Evolutionary conservation across 257 asterid species (phyloP), one percentile per base, ranked within the genome.

Genomic region (Eucommia ulmoides): DNA sequence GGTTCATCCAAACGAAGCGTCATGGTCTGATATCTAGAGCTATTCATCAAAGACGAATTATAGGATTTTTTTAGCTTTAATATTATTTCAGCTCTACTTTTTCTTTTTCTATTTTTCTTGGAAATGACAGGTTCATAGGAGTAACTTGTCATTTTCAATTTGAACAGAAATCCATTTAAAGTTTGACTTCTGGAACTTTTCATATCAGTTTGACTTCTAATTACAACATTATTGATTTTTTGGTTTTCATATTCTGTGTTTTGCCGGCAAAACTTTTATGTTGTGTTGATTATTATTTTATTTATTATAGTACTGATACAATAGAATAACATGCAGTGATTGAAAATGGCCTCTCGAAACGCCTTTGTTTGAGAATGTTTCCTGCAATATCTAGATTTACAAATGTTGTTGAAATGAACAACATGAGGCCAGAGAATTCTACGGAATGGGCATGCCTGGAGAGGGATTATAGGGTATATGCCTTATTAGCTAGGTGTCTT

Each of bases 381-480:
- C 94, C 88, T 0, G 91, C 74, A 56, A 55, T 71, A 16, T 67
- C 85, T 19, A 47, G 61, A 26, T 46, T 67, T 41, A 60, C 56
- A 25, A 38, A 45, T 52, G 75, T 70, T 54, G 45, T 67, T 56
- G 38, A 29, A 5, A 12, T 12, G 72, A 64, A 52, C 66, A 71
- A 50, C 24, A 23, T 33, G 75, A 23, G 41, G 59, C 46, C 50
- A 49, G 59, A 56, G 6, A 65, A 66, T 50, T 59, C 71, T 24
- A 16, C 18, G 11, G 69, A 67, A 67, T 62, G 69, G 79, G 38
- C 52, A 24, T 54, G 45, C 42, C 41, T 63, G 52, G 67, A 62
- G 73, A 75, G 63, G 54, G 87, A 80, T 24, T 87, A 80, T 26
- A 70, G 70, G 54, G 83, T 64, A 11, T 87, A 72, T 62, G 81